Evolutionary conservation across 306 rosid species (phyloP), one percentile per base, ranked within the genome.

Genomic region (Fagus crenata): DNA sequence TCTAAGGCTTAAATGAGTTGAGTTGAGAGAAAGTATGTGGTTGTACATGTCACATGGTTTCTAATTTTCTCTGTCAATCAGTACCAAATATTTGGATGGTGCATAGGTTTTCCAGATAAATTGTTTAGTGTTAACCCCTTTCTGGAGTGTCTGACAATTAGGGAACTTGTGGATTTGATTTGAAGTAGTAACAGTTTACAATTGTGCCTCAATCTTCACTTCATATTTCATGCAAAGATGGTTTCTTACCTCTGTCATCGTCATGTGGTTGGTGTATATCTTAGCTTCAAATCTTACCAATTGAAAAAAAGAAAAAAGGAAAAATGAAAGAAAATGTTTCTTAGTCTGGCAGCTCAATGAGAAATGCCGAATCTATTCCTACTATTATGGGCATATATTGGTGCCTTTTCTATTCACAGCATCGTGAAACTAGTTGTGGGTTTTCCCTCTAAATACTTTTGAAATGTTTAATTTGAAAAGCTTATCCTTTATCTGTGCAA

Each of bases 91-190:
- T 7, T 15, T 65, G 33, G 31, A 28, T 15, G 46, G 32, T 37
- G 46, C 49, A 6, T 65, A 65, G 49, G n/a, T 7, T 65, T 39
- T 37, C 32, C 5, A 6, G 46, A 36, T 65, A 37, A 39, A 65
- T 36, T 32, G 31, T 39, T 18, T 7, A 15, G 28, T 22, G 28
- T 22, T 22, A 22, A 22, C 28, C 2, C 8, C 69, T 65, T 17
- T 37, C 6, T 2, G 32, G 5, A 65, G 32, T 36, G 15, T 63
- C 69, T 22, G 13, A 63, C 22, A 65, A 39, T 14, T 39, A 65
- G 6, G 70, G 31, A 65, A 65, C 49, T 65, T 63, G 5, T 65
- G 70, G 46, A 65, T 65, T 22, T 36, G 32, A 65, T 65, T 65
- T n/a, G 6, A 11, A 61, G 41, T 65, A 65, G 49, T 17, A 13